These are phyloP conservation scores for Colletotrichum phormii DNA, from an alignment of 2,329 filamentous ascomycete genomes.

Conservation along the genomic window DNA sequence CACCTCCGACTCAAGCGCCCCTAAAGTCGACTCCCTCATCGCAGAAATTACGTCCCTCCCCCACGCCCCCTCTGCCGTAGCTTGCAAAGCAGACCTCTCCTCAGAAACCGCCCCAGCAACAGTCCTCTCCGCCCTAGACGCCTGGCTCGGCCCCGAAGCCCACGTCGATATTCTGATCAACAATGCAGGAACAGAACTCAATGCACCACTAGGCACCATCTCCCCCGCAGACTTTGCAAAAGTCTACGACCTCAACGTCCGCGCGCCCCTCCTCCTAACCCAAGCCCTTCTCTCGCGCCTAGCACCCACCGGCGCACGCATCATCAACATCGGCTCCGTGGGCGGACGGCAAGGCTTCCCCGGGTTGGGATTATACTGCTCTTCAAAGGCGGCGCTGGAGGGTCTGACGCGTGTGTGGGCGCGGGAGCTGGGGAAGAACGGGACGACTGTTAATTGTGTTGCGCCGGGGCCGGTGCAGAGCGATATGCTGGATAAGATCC, in stretches of 20 bases:
- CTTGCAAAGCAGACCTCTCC: constrained; percentile 40
- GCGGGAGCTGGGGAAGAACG: constrained; percentile 64
- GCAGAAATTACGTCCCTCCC: constrained; percentile 35
- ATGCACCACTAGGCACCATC: constrained; percentile 52
- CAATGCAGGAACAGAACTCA: constrained; percentile 52
- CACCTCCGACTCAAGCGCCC: constrained; percentile 37
- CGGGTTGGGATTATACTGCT: constrained; percentile 61
- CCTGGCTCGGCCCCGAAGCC: constrained; percentile 36
- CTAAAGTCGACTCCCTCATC: constrained; percentile 27
- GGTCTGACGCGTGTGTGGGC: constrained; percentile 70
- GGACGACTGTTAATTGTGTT: constrained; percentile 71
- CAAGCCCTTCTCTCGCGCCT: constrained; percentile 65
- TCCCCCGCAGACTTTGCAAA: constrained; percentile 61
- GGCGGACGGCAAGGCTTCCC: constrained; percentile 60
- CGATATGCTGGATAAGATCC: constrained; percentile 67
- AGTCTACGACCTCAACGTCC: constrained; percentile 69
- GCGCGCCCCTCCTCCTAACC: constrained; percentile 64
- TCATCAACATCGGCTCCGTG: constrained; percentile 71
- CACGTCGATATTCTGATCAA: constrained; percentile 50
- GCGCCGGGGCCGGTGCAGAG: constrained; percentile 69
- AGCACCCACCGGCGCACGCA: constrained; percentile 53
- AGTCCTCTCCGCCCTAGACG: constrained; percentile 48
- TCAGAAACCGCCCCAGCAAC: constrained; percentile 38
- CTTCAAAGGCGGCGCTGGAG: constrained; percentile 71
- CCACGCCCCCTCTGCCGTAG: constrained; percentile 14